Percentiles rank a stretch among this genome's conserved stretches.
phyloP scores from a whole-genome alignment of 2,329 filamentous ascomycete genomes.

The Hymenoscyphus linearis region DNA sequence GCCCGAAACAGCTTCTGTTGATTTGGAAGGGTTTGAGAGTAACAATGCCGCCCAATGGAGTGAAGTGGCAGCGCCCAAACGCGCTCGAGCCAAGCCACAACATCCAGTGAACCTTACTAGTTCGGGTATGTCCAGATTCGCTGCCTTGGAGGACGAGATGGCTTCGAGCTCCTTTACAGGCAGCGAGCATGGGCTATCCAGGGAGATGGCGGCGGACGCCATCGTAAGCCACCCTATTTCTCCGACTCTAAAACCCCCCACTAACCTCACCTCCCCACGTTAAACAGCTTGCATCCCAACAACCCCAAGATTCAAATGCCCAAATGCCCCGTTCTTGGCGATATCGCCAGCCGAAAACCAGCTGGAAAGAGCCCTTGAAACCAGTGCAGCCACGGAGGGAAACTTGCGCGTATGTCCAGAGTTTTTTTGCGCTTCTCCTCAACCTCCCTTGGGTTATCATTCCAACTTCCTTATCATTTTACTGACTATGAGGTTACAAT shows the following conservation, averaged over 20 bases:
- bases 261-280: background rate
- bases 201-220: conserved; percentile 17
- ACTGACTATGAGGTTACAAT: background rate
- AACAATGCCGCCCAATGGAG: conserved; percentile 25
- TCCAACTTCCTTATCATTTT: background rate
- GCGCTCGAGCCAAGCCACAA: background rate
- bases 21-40: conserved; percentile 15
- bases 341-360: background rate
- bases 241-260: background rate
- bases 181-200: conserved; percentile 7
- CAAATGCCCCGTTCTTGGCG: background rate
- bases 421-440: background rate
- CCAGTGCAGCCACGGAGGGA: conserved; percentile 6
- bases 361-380: conserved; percentile 11
- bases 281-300: background rate
- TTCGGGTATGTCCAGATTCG: conserved; percentile 16
- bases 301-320: background rate
- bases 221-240: conserved; percentile 13
- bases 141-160: conserved; percentile 11
- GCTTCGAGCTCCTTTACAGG: background rate
- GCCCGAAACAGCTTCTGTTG: background rate
- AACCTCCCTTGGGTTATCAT: background rate
- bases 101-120: conserved; percentile 11
- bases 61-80: conserved; percentile 10
- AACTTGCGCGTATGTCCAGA: background rate